Conservation (phyloP, 2,329 filamentous ascomycete species). For the Pyrenophora graminea region DNA sequence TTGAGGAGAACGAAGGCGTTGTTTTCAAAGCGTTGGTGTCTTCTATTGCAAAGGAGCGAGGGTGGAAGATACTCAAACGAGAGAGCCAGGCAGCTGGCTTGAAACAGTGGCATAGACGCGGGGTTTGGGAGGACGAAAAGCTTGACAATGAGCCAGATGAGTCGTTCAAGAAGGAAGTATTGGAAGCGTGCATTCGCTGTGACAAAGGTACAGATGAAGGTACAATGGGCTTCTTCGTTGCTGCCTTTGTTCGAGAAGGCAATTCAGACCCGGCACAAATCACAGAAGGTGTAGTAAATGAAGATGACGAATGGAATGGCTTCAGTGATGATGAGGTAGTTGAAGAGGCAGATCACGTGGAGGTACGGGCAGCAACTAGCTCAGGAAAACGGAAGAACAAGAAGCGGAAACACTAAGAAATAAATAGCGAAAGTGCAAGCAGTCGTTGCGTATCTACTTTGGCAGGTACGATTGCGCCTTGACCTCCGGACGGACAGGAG, state of each 20-base stretch:
- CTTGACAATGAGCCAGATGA: conserved; percentile 48
- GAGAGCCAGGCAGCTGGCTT: conserved; percentile 77
- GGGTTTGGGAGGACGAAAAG: conserved; percentile 48
- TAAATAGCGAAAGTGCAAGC: neutral
- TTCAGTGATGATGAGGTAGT: conserved; percentile 45
- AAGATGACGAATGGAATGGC: conserved; percentile 51
- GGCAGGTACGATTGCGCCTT: neutral
- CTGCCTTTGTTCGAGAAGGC: conserved; percentile 72
- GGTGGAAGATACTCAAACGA: conserved; percentile 77
- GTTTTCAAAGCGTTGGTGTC: conserved; percentile 74
- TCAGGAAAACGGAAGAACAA: conserved; percentile 26
- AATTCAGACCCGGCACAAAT: conserved; percentile 2
- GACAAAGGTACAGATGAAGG: conserved; percentile 80
- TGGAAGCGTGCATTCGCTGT: conserved; percentile 79
- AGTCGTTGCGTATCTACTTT: neutral
- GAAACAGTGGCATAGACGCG: conserved; percentile 71
- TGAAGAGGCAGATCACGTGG: conserved; percentile 1
- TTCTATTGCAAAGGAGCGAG: conserved; percentile 64
- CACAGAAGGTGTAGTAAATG: conserved; percentile 7
- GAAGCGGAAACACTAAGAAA: conserved; percentile 20
- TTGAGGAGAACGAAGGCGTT: conserved; percentile 86
- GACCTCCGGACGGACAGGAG: neutral
- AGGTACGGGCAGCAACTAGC: neutral
- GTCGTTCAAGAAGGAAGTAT: conserved; percentile 47
- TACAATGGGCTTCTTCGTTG: conserved; percentile 95